phyloP scores from a whole-genome alignment of 1,284 basidiomycete genomes.

The Uromyces viciae-fabae region DNA sequence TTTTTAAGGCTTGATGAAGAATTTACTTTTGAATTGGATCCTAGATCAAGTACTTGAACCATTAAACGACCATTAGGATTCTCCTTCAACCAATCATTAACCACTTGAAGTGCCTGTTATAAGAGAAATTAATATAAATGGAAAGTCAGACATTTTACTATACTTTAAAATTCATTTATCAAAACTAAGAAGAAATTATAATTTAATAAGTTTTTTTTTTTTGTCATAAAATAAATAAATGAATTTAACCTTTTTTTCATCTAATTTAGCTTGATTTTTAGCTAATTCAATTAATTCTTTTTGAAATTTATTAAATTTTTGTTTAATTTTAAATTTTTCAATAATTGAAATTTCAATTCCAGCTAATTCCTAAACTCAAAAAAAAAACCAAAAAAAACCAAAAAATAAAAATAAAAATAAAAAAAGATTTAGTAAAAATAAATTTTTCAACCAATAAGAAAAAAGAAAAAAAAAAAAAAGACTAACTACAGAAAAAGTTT shows the following conservation, averaged over 20 bases:
- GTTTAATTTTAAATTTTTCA: conserved; percentile 74
- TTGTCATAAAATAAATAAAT: neutral
- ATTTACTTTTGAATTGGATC: conserved; percentile 39
- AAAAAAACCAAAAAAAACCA: neutral
- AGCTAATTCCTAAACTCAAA: conserved; percentile 67
- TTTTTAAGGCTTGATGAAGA: neutral
- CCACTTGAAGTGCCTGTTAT: conserved; percentile 36
- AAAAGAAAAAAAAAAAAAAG: neutral
- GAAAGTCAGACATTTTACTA: neutral
- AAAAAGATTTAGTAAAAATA: neutral
- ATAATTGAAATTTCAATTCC: conserved; percentile 83
- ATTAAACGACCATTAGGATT: conserved; percentile 35
- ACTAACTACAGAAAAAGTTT: conserved; percentile 63
- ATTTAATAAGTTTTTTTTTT: too few relatives aligned
- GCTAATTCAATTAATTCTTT: conserved; percentile 79
- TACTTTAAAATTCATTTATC: neutral
- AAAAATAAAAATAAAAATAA: neutral
- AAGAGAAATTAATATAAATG: neutral
- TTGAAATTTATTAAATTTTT: conserved; percentile 67
- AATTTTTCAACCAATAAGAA: neutral
- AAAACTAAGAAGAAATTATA: too few relatives aligned
- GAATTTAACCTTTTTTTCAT: conserved; percentile 55
- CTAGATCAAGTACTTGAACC: conserved; percentile 25
- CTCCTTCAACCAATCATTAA: conserved; percentile 33
- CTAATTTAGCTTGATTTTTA: conserved; percentile 74